Percentiles rank a stretch among this genome's conserved stretches.
Conservation (phyloP, 2,329 filamentous ascomycete species). For the Pyrenochaeta sp. region DNA sequence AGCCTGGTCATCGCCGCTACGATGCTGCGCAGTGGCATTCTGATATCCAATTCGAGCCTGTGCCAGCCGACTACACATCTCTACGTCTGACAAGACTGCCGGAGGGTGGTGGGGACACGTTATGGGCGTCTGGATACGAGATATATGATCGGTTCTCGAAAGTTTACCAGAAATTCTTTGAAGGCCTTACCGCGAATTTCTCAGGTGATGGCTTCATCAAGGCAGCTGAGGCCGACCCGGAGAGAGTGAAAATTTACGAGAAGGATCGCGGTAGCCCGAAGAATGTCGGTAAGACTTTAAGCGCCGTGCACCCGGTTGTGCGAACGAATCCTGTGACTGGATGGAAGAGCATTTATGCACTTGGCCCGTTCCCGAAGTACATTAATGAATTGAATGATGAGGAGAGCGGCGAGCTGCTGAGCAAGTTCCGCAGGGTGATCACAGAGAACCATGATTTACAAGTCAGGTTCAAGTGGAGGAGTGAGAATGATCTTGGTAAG, state of each 20-base stretch:
- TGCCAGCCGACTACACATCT: conserved; percentile 70
- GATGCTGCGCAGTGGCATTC: conserved; percentile 63
- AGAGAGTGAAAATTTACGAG: conserved; percentile 18
- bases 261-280: conserved; percentile 30
- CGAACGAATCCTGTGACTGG: conserved; percentile 45
- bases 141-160: conserved; percentile 41
- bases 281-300: conserved; percentile 32
- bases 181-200: conserved; percentile 35
- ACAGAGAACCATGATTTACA: conserved; percentile 53
- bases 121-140: conserved; percentile 56
- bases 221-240: conserved; percentile 16
- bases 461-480: conserved; percentile 52
- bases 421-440: conserved; percentile 14
- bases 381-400: conserved; percentile 50
- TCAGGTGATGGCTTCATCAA: conserved; percentile 28
- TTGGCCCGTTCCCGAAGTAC: conserved; percentile 34
- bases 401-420: conserved; percentile 32
- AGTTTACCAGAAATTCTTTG: conserved; percentile 31
- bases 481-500: conserved; percentile 24
- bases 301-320: conserved; percentile 37
- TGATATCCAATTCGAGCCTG: conserved; percentile 71
- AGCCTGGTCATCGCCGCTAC: conserved; percentile 48
- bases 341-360: conserved; percentile 45
- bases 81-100: conserved; percentile 57
- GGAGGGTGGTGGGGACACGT: conserved; percentile 49